Base-by-base conservation (phyloP, 805 yeast species). In the Candida broadrunensis region DNA sequence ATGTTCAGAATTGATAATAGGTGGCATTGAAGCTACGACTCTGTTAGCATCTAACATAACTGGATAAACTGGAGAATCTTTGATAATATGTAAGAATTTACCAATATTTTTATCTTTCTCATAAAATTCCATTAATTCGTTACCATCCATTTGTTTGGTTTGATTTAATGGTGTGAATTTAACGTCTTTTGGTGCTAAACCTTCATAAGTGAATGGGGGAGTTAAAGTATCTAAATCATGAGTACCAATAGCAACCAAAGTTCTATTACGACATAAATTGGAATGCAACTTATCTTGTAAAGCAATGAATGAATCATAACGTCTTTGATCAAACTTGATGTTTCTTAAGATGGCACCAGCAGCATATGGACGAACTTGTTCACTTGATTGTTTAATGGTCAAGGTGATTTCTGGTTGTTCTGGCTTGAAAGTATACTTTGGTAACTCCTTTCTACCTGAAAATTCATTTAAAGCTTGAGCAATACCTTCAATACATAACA, bases 401-500 rank as follows among this genome's bases (percentile, higher is more conserved):
- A 93, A 70, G 30, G 78, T 68, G 43, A 73, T 64, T 45, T 73
- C 71, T 34, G 95, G 88, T 33, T 70, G 73, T 31, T 81, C 76
- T 35, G 83, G 80, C 31, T 75, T 66, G 44, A 86, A 71, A 38
- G 68, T 78, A 73, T 77, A 91, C 23, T 67, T 63, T 38, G 99
- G 97, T 33, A 85, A 72, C 36, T 67, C 60, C 5, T 63, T 54
- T 45, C 78, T 80, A 27, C 95, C 96, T 54, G 91, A 73, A 60
- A 87, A 93, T 61, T 90, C 95, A 57, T 89, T 89, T 60, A 93
- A 73, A 1, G 98, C 91, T 60, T 88, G 95, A 1, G 97, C 89
- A 65, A 93, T 89, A 60, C 99, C 99, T 69, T 93, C 99, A 54
- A 89, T 85, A 73, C 99, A 95, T 50, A 93, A 80, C 90, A 93